Conservation (phyloP, 2,329 filamentous ascomycete species). For the Aquanectria penicillioides region DNA sequence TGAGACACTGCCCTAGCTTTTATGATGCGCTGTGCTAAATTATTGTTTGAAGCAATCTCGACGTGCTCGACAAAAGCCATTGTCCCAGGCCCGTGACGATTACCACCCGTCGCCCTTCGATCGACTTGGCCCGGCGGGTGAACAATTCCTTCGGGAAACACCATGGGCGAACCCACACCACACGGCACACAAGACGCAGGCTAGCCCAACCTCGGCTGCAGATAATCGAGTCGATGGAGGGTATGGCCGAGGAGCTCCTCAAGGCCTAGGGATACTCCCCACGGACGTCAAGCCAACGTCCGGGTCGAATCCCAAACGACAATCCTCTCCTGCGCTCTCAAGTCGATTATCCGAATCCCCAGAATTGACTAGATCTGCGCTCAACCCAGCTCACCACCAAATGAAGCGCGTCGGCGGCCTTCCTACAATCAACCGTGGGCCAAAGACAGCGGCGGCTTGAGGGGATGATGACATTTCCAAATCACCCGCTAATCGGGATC, state of each 20-base stretch:
- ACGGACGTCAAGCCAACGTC: constrained; percentile 37
- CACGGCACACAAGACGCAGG: constrained; percentile 68
- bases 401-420: constrained; percentile 48
- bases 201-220: constrained; percentile 39
- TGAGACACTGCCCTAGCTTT: constrained; percentile 28
- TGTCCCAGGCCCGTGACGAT: constrained; percentile 56
- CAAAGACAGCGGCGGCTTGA: constrained; percentile 50
- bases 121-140: constrained; percentile 74
- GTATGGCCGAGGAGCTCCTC: constrained; percentile 35
- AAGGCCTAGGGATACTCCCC: constrained; percentile 25
- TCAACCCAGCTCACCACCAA: constrained; percentile 45
- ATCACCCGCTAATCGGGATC: constrained; percentile 16
- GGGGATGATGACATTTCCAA: constrained; percentile 27
- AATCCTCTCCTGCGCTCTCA: constrained; percentile 40
- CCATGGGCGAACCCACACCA: constrained; percentile 94
- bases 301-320: constrained; percentile 33
- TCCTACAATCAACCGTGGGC: constrained; percentile 44
- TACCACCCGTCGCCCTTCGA: constrained; percentile 60
- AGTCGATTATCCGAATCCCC: constrained; percentile 52
- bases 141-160: constrained; percentile 88
- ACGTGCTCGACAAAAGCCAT: constrained; percentile 49
- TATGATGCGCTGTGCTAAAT: constrained; percentile 28
- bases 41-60: constrained; percentile 45
- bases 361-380: constrained; percentile 53
- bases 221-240: constrained; percentile 23